phyloP scores from a whole-genome alignment of 75 land plant species.

The Selaginella moellendorffii region DNA sequence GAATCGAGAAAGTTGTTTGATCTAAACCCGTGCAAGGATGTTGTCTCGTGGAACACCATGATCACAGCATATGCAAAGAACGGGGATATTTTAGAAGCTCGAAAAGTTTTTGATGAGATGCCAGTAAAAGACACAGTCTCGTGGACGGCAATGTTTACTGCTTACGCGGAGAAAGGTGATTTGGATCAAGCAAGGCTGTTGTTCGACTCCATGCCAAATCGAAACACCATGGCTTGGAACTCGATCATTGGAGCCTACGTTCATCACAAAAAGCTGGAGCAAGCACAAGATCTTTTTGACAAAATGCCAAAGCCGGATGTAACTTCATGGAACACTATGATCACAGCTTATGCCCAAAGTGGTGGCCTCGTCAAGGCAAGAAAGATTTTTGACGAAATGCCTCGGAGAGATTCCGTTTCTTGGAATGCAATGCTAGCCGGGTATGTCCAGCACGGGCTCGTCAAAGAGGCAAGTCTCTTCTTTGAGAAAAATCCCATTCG shows the following conservation, averaged over 20 bases:
- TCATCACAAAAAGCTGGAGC: background rate
- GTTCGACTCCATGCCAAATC: background rate
- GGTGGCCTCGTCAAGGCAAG: conserved; percentile 23
- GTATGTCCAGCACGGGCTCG: conserved; percentile 6
- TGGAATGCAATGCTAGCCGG: background rate
- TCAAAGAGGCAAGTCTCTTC: conserved; percentile 16
- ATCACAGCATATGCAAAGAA: no score
- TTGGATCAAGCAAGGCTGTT: background rate
- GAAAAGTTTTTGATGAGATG: no score
- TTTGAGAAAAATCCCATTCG: conserved; percentile 23
- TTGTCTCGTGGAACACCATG: no score
- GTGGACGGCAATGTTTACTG: no score
- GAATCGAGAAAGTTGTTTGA: no score
- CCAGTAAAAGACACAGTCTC: no score
- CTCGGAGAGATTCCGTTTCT: background rate
- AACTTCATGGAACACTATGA: conserved; percentile 29
- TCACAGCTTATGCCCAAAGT: conserved; percentile 19
- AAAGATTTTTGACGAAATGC: conserved; percentile 2
- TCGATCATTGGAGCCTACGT: background rate
- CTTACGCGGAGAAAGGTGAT: no score
- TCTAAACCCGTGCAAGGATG: no score
- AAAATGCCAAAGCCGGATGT: conserved; percentile 23
- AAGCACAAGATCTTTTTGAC: conserved; percentile 10
- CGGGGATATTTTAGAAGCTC: no score
- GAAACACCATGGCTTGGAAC: background rate